A percentile compares a stretch with the other conserved stretches of the same genome.
Evolutionary conservation across 805 yeast species (phyloP).

Genomic region (Saccharomyces mikatae): DNA sequence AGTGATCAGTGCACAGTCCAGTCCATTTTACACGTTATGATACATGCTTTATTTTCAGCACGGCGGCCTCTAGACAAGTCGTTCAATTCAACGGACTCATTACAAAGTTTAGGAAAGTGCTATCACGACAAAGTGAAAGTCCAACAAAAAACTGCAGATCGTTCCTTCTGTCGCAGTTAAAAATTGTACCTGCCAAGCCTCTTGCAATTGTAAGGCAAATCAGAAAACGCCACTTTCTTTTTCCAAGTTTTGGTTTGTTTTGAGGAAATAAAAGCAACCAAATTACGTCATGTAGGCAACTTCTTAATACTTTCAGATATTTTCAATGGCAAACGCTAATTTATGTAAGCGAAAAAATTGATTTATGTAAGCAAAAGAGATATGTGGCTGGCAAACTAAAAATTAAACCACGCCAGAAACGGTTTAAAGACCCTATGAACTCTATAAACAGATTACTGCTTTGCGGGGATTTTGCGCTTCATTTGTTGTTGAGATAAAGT

Average conservation of each 20-base stretch:
- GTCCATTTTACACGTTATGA: too few relatives aligned
- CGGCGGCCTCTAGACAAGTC: too few relatives aligned
- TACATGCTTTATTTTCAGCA: too few relatives aligned
- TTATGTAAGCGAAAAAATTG: too few relatives aligned
- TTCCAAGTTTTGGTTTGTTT: background rate
- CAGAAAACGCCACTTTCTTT: background rate
- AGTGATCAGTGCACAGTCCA: too few relatives aligned
- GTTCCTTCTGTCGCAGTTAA: background rate
- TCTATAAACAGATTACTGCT: too few relatives aligned
- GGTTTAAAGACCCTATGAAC: background rate
- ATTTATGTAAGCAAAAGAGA: background rate
- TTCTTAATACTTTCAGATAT: background rate
- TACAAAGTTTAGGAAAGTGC: background rate
- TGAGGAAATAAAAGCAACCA: background rate
- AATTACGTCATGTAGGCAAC: background rate
- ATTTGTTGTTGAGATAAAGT: too few relatives aligned
- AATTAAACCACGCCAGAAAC: background rate
- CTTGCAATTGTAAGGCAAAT: background rate
- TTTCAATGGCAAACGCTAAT: too few relatives aligned
- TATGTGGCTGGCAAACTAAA: background rate
- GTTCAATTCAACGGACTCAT: too few relatives aligned
- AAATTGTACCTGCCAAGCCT: background rate
- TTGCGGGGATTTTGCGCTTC: too few relatives aligned
- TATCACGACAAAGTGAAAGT: background rate
- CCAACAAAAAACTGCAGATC: background rate